Evolutionary conservation across 2,329 filamentous ascomycete genomes (phyloP).

Genomic region (Sordariomycetes sp.): DNA sequence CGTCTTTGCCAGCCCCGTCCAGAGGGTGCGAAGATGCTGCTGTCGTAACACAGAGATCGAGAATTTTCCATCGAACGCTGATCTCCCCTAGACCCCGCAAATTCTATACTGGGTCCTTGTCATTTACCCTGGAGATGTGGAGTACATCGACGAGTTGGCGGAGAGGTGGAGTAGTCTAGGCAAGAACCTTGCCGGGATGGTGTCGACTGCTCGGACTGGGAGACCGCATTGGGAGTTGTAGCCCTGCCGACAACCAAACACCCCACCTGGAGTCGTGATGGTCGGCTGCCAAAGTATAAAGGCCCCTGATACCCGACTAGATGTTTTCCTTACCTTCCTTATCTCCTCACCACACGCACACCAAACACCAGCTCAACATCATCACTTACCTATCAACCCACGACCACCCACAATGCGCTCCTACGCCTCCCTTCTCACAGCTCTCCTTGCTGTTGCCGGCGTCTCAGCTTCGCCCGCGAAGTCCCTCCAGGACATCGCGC

Average conservation of each 20-base stretch:
- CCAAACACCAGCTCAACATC: neutral
- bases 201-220: neutral
- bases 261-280: neutral
- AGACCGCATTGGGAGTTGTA: neutral
- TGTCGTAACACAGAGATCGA: no score
- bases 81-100: no score
- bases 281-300: neutral
- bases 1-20: no score
- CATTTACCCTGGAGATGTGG: no score
- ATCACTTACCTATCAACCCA: neutral
- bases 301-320: neutral
- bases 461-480: neutral
- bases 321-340: neutral
- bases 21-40: no score
- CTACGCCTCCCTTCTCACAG: conserved; percentile 3
- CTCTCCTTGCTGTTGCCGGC: neutral
- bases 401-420: neutral
- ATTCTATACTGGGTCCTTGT: no score
- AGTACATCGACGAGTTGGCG: no score
- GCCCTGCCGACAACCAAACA: neutral
- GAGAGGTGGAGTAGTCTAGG: no score
- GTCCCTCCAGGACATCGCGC: conserved; percentile 1
- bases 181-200: no score
- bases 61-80: no score
- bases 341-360: neutral